Evolutionary conservation across 2,329 filamentous ascomycete species (phyloP), one percentile per base, ranked within the genome.

Genomic region (Neopestalotiopsis rosae): DNA sequence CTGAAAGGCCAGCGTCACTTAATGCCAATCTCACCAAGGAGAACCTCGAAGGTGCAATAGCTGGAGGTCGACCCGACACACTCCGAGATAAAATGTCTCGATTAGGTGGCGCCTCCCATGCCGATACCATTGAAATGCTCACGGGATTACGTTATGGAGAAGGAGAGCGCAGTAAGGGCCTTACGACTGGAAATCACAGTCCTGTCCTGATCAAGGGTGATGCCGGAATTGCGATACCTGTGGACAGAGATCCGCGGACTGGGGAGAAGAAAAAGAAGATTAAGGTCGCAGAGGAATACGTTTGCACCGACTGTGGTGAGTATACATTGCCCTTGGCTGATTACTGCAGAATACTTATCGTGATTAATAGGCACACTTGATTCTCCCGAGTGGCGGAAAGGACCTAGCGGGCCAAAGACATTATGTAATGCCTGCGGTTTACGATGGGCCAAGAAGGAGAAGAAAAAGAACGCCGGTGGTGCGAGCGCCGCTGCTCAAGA

Each of bases 361-460:
- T n/a, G 28, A 34, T n/a, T 5, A 63, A 4, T 70, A 91, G 89
- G 89, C 42, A 98, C 94, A 0, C 86, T 97, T 56, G 95, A 98
- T 77, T 97, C 94, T 17, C 95, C 95, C 0, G 95, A 98, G 83
- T 98, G 95, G 95, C 88, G 95, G 71, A 98, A 97, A 80, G 95
- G 95, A 0, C 95, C 95, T 0, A 94, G 89, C 71, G 95, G 95
- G 2, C 95, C 95, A 1, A 98, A 98, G 81, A 98, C 95, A 9
- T 83, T 98, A 13, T 98, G 95, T 81, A 98, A 98, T 82, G 95
- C 95, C 7, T 98, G 95, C 78, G 95, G 95, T 49, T 82, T 92
- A 38, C 85, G 90, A 66, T 92, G 90, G 90, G 90, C 90, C 17
- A 90, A 93, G 88, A 94, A 93, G 77, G 93, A 96, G 78, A 96